These are phyloP conservation scores for Ulmus americana DNA, from an alignment of 331 rosid genomes.

Conservation along the genomic window DNA sequence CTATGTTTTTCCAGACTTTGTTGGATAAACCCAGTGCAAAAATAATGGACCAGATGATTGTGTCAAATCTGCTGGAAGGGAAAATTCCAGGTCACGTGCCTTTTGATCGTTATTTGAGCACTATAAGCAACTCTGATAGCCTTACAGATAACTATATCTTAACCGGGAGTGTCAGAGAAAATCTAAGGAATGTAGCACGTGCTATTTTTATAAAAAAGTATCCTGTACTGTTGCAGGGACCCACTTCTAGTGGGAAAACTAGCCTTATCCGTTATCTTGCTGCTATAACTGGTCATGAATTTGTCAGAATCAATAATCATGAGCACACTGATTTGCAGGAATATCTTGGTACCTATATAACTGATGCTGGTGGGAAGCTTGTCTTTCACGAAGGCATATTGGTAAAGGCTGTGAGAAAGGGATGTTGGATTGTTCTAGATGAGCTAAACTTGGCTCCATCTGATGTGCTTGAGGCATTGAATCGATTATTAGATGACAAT, in stretches of 20 bases:
- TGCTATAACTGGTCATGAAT: conserved; percentile 62
- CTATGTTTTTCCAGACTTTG: conserved; percentile 73
- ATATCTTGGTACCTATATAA: conserved; percentile 75
- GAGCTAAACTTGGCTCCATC: conserved; percentile 98
- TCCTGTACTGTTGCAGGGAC: conserved; percentile 94
- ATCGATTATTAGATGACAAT: conserved; percentile 85
- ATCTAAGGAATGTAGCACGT: conserved; percentile 70
- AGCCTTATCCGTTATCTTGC: conserved; percentile 90
- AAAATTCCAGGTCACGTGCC: conserved; percentile 35
- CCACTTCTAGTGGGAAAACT: conserved; percentile 95
- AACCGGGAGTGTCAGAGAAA: conserved; percentile 67
- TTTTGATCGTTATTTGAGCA: conserved; percentile 38
- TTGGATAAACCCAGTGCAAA: conserved; percentile 66
- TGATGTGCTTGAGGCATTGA: conserved; percentile 94
- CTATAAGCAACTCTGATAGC: conserved; percentile 23
- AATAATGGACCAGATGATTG: conserved; percentile 53
- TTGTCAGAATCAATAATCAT: conserved; percentile 85
- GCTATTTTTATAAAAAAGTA: conserved; percentile 70
- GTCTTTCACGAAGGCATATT: conserved; percentile 80
- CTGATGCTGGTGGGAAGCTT: conserved; percentile 73
- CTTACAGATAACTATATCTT: conserved; percentile 37
- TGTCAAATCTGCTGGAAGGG: conserved; percentile 41
- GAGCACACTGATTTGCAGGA: conserved; percentile 98
- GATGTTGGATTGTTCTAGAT: conserved; percentile 88
- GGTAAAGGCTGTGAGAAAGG: conserved; percentile 86